Evolutionary conservation across 2,329 filamentous ascomycete genomes (phyloP), one percentile per base, ranked within the genome.

Genomic region (Aspergillus neotritici): DNA sequence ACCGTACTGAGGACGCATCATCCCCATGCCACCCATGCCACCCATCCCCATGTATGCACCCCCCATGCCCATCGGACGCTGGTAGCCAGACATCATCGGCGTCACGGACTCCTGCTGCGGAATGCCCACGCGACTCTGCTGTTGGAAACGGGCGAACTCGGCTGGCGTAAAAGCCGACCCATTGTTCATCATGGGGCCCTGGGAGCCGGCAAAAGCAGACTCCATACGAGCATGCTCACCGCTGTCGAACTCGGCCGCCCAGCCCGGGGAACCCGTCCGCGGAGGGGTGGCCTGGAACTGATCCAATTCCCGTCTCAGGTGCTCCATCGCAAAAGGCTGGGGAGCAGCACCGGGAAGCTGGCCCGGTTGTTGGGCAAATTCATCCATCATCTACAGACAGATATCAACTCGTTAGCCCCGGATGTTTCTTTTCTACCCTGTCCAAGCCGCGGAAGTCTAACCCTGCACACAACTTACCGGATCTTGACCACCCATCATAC

Each of bases 91-190:
- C 73, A 82, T 77, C 74, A 83, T 79, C 11, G 84, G 80, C 39
- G 75, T 73, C 54, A 84, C 53, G 73, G 84, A 71, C 78, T 87
- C 80, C 64, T 70, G 78, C 71, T 69, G 79, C 58, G 68, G 78
- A 60, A 71, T 65, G 9, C 70, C 71, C 49, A 78, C 78, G 50
- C 78, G 76, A 51, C 78, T 82, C 64, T 83, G 78, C 61, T 89
- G 84, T 61, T 89, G 85, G 66, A 94, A 97, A 49, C 83, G 82
- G 37, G 87, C 82, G 65, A 95, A 97, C 54, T 97, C 93, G 35
- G 88, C 84, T 17, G 89, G 75, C 48, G 75, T 85, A 67, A 96
- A 95, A 15, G 78, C 77, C 3, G 77, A 71, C 7, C 48, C 53
- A 66, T 77, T 49, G 69, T 74, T 40, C 61, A 65, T 58, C 48